Percentiles rank a stretch among this genome's conserved stretches.
phyloP scores from a whole-genome alignment of 2,329 filamentous ascomycete genomes.

The Neofusicoccum sp. region DNA sequence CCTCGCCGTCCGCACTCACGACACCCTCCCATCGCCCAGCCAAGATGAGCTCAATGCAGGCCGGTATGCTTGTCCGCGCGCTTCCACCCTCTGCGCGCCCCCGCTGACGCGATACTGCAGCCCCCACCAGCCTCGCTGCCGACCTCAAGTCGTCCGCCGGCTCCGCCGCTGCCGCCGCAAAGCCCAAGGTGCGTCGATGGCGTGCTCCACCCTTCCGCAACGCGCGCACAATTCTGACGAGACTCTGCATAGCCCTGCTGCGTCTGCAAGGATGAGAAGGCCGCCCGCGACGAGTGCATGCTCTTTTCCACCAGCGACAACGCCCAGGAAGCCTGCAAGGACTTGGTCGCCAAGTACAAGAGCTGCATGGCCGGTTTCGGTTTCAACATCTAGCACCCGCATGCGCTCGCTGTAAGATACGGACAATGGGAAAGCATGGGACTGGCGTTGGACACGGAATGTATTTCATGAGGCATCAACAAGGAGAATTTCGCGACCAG shows the following conservation, averaged over 20 bases:
- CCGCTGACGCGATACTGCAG: neutral
- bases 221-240: slow-evolving; percentile 6
- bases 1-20: neutral
- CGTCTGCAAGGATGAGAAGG: slow-evolving; percentile 95
- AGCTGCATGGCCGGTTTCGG: slow-evolving; percentile 91
- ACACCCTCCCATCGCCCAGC: neutral
- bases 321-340: slow-evolving; percentile 78
- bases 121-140: slow-evolving; percentile 44
- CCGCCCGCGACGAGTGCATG: slow-evolving; percentile 95
- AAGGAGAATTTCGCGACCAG: neutral
- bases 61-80: slow-evolving; percentile 20
- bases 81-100: neutral
- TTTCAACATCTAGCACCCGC: slow-evolving; percentile 62
- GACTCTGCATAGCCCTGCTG: slow-evolving; percentile 77
- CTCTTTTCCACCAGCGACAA: slow-evolving; percentile 86
- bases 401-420: too few relatives aligned
- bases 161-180: slow-evolving; percentile 40
- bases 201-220: neutral
- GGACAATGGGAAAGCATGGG: neutral
- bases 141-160: slow-evolving; percentile 43
- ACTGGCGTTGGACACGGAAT: slow-evolving; percentile 29
- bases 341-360: slow-evolving; percentile 80
- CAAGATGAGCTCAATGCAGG: slow-evolving; percentile 35
- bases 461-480: slow-evolving; percentile 33
- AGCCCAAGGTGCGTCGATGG: slow-evolving; percentile 41